These are phyloP conservation scores for Alternaria sp. DNA, from an alignment of 2,329 filamentous ascomycete species.

Conservation along the genomic window DNA sequence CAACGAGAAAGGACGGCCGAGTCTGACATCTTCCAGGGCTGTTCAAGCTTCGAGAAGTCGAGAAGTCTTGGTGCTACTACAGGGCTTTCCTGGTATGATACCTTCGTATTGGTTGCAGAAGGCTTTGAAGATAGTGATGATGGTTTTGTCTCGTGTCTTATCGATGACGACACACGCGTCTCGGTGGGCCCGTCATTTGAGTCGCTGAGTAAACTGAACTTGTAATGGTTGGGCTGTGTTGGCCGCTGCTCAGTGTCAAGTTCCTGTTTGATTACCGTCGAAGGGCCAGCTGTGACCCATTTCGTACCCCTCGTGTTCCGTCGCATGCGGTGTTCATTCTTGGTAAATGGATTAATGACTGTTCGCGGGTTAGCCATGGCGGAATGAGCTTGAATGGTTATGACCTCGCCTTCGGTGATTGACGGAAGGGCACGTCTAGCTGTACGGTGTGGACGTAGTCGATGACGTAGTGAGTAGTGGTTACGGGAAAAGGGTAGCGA, in stretches of 20 bases:
- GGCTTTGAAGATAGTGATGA: not conserved
- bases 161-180: not conserved
- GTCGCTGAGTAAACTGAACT: not conserved
- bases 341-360: conserved; percentile 12
- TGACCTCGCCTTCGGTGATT: not conserved
- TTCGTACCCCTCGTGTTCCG: conserved; percentile 5
- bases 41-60: not conserved
- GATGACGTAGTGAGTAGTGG: not conserved
- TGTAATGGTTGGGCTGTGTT: not conserved
- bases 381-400: not conserved
- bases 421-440: not conserved
- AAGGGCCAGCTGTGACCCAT: conserved; percentile 1
- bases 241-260: not conserved
- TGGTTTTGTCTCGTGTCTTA: not conserved
- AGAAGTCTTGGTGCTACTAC: not conserved
- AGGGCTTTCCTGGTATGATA: not conserved
- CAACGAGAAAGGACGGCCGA: not conserved
- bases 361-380: conserved; percentile 1
- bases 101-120: not conserved
- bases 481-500: not conserved
- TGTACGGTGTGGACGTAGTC: not conserved
- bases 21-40: not conserved
- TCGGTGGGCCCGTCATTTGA: not conserved
- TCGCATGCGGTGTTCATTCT: conserved; percentile 4
- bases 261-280: not conserved